These are phyloP conservation scores for Ophiostoma triangulosporum DNA, from an alignment of 2,329 filamentous ascomycete species.

Conservation along the genomic window DNA sequence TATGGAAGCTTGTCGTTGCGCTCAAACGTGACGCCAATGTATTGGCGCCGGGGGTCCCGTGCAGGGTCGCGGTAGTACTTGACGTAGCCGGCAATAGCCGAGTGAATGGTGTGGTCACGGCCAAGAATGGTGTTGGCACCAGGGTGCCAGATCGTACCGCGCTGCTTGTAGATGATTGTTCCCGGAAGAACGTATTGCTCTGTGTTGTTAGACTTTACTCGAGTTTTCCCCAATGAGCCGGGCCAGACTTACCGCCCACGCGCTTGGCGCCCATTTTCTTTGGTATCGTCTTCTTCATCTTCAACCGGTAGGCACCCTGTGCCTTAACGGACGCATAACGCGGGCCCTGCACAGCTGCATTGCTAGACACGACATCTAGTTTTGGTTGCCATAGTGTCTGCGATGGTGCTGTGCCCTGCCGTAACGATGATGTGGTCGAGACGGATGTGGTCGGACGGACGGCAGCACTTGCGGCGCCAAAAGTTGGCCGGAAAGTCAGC, in stretches of 20 bases:
- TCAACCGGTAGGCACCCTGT: constrained; percentile 55
- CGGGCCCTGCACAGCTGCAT: constrained; percentile 31
- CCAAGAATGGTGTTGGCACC: constrained; percentile 94
- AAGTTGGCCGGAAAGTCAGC: constrained; percentile 31
- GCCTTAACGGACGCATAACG: constrained; percentile 47
- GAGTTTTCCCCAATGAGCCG: too few species aligned
- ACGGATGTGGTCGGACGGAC: background rate
- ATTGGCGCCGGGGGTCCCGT: constrained; percentile 74
- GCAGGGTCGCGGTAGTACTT: constrained; percentile 89
- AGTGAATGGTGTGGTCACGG: constrained; percentile 90
- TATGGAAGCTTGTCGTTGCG: constrained; percentile 69
- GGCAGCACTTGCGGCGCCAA: background rate
- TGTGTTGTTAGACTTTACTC: constrained; percentile 26
- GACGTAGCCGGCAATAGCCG: constrained; percentile 75
- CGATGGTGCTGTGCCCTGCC: background rate
- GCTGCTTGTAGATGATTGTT: constrained; percentile 96
- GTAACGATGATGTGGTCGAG: background rate
- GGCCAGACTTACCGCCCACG: constrained; percentile 60
- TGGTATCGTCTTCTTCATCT: constrained; percentile 43
- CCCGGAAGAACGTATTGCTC: constrained; percentile 89
- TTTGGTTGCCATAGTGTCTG: constrained; percentile 20
- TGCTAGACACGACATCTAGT: background rate
- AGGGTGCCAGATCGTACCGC: constrained; percentile 85
- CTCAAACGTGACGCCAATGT: constrained; percentile 85
- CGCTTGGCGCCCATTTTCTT: constrained; percentile 95